Percentiles rank a stretch among this genome's conserved stretches.
These are phyloP conservation scores for Cornus kousa DNA, from an alignment of 148 eudicot species.

Conservation along the genomic window DNA sequence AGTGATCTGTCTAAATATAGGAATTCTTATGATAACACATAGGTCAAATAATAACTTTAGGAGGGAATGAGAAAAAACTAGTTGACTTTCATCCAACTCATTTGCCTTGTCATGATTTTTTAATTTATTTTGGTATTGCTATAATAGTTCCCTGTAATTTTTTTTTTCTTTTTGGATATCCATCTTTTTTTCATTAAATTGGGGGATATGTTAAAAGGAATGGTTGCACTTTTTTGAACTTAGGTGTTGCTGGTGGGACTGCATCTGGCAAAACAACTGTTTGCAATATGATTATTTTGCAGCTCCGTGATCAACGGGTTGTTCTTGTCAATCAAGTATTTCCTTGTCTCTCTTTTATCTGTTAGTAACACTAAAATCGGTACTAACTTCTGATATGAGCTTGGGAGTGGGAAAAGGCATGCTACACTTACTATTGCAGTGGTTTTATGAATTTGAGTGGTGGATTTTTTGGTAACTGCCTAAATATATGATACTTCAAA, in stretches of 20 bases:
- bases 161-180: neutral
- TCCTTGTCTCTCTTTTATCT: neutral
- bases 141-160: neutral
- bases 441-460: no score
- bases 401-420: no score
- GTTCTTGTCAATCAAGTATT: constrained; percentile 59
- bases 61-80: neutral
- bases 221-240: neutral
- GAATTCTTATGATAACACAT: neutral
- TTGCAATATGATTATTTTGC: constrained; percentile 57
- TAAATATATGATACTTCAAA: no score
- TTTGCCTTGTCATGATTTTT: neutral
- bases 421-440: no score
- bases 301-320: constrained; percentile 68
- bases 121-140: neutral
- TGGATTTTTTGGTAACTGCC: no score
- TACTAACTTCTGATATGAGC: neutral
- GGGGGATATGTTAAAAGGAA: neutral
- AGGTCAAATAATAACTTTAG: neutral
- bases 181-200: neutral
- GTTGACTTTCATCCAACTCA: neutral
- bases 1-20: neutral
- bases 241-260: constrained; percentile 63
- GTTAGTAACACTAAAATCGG: neutral
- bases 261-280: constrained; percentile 75